Conservation (phyloP, 2,329 filamentous ascomycete genomes). For the Rugonectria rugulosa region DNA sequence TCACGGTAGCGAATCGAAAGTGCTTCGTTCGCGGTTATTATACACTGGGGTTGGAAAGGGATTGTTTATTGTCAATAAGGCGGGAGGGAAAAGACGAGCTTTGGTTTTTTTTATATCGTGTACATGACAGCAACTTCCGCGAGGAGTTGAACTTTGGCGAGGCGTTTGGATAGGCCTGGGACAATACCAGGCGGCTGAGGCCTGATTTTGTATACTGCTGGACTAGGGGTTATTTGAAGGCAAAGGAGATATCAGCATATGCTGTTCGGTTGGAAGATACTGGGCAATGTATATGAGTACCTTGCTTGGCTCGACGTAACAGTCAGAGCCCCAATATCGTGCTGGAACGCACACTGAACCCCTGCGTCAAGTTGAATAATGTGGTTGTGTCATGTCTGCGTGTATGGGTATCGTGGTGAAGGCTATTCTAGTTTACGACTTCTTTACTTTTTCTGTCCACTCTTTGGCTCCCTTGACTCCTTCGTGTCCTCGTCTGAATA, state of each 20-base stretch:
- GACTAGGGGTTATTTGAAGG: conserved; percentile 26
- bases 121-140: conserved; percentile 26
- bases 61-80: conserved; percentile 5
- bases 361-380: no score
- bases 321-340: conserved; percentile 38
- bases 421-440: no score
- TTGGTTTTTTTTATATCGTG: conserved; percentile 26
- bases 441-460: conserved; percentile 70
- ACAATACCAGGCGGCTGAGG: no score
- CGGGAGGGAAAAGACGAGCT: conserved; percentile 26
- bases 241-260: conserved; percentile 31
- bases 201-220: neutral
- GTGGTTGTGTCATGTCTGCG: no score
- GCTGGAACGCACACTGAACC: conserved; percentile 40
- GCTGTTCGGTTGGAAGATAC: conserved; percentile 39
- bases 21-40: conserved; percentile 38
- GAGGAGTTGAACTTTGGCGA: conserved; percentile 27
- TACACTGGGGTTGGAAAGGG: conserved; percentile 32
- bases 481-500: conserved; percentile 79
- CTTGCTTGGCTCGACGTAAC: conserved; percentile 39
- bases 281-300: conserved; percentile 38
- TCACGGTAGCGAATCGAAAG: conserved; percentile 41
- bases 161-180: conserved; percentile 24
- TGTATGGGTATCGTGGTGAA: conserved; percentile 33
- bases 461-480: conserved; percentile 73